These are phyloP conservation scores for Dacryopinax primogenitus DNA, from an alignment of 768 basidiomycete species.

Conservation along the genomic window DNA sequence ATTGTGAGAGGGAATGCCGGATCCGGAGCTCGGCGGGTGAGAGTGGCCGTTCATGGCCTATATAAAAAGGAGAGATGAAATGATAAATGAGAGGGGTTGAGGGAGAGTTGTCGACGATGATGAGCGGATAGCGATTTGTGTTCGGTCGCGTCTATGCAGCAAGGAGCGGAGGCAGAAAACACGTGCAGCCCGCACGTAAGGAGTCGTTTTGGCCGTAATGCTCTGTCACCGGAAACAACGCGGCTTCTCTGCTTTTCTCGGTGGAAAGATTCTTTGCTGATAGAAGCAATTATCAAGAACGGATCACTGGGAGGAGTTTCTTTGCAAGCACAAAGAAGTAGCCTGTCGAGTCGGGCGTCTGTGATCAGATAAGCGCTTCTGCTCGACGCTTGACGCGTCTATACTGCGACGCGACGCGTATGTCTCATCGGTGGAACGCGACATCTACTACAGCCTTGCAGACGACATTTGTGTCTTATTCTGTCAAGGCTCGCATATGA, in stretches of 20 bases:
- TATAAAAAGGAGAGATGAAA: background rate
- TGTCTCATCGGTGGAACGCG: no score
- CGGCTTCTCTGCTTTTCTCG: background rate
- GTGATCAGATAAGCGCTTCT: no score
- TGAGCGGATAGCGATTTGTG: background rate
- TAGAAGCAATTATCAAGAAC: no score
- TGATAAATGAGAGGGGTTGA: background rate
- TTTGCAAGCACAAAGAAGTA: no score
- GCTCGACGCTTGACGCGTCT: no score
- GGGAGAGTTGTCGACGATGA: background rate
- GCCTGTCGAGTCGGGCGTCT: no score
- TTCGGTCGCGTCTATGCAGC: background rate
- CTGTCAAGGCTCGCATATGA: no score
- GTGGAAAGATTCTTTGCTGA: background rate
- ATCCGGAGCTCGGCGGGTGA: background rate
- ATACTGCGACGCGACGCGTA: no score
- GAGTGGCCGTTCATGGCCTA: conserved; percentile 9
- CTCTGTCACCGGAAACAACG: background rate
- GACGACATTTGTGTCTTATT: no score
- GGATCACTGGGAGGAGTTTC: no score
- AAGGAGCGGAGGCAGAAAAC: conserved; percentile 9
- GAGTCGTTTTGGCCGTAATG: background rate
- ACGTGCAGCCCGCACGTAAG: conserved; percentile 5
- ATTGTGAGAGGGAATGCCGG: background rate
- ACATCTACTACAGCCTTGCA: no score